Evolutionary conservation across 306 rosid species (phyloP), one percentile per base, ranked within the genome.

Genomic region (Quercus parvula): DNA sequence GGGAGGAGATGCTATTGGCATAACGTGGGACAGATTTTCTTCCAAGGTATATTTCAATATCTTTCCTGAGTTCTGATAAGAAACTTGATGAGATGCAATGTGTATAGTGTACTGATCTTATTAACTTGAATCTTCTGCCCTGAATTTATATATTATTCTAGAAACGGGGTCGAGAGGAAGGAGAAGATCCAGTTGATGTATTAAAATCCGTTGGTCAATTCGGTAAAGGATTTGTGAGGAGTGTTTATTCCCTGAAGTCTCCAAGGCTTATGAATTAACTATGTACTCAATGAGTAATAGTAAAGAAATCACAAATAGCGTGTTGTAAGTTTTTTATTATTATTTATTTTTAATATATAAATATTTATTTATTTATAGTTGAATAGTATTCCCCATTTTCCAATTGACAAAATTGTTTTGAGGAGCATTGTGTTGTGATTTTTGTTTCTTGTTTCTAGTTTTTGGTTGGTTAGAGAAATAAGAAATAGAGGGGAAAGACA

Each of bases 1-100:
- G 74, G 99, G 98, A 76, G 99, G 99, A 17, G 99, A 95, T 73
- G 94, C 89, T 30, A 83, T 95, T 73, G 99, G 99, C 82, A 80
- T 95, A 76, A 95, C 97, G 18, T 95, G 99, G 99, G 79, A 84
- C 19, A 75, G 82, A 24, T 17, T 7, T 78, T 38, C 84, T 81
- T 86, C 97, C 24, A 93, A 93, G 99, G 99, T 95, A 87, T 72
- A 19, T 5, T 66, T 81, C 25, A 12, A 4, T 61, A 56, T 19
- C 52, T 59, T 20, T 73, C 57, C 68, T 25, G 35, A 12, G 62
- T 55, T 49, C 44, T 28, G 4, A 70, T 5, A 12, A 76, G 5
- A 38, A 30, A 22, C 67, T 56, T 57, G 33, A 25, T 69, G 76
- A 20, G 67, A 67, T 64, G 44, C 49, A 73, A 38, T 38, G 46